These are phyloP conservation scores for Alternaria hordeiaustralica DNA, from an alignment of 2,329 filamentous ascomycete species.

Conservation along the genomic window DNA sequence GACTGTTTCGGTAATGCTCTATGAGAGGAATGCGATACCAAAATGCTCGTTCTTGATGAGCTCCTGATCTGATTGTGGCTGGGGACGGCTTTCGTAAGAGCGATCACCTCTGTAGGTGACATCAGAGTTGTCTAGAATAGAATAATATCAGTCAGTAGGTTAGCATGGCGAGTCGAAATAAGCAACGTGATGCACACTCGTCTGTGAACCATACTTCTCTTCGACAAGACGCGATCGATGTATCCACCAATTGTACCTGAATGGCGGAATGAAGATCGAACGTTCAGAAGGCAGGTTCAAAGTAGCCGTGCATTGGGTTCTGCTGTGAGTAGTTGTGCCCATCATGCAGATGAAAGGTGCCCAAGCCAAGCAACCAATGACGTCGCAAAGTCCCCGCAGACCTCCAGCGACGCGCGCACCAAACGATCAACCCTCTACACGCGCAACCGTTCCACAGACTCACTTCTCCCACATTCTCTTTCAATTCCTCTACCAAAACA, in stretches of 20 bases:
- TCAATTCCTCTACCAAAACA: not conserved
- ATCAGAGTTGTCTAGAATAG: not conserved
- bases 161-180: not conserved
- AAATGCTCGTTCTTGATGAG: not conserved
- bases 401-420: conserved; percentile 8
- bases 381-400: conserved; percentile 26
- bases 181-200: not conserved
- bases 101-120: too few species aligned
- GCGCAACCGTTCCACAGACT: not conserved
- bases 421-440: not conserved
- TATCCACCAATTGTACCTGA: too few species aligned
- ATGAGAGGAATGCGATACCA: not conserved
- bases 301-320: not conserved
- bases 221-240: not conserved
- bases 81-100: not conserved
- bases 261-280: fast-evolving
- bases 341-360: not conserved
- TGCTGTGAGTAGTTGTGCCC: not conserved
- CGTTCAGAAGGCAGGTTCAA: too few species aligned
- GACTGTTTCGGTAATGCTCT: not conserved
- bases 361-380: conserved; percentile 21
- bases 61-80: not conserved
- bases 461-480: not conserved
- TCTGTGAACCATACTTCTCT: not conserved
- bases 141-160: fast-evolving